A percentile compares a stretch with the other conserved stretches of the same genome.
These are phyloP conservation scores for Clarireedia monteithiana DNA, from an alignment of 2,329 filamentous ascomycete species.

Conservation along the genomic window DNA sequence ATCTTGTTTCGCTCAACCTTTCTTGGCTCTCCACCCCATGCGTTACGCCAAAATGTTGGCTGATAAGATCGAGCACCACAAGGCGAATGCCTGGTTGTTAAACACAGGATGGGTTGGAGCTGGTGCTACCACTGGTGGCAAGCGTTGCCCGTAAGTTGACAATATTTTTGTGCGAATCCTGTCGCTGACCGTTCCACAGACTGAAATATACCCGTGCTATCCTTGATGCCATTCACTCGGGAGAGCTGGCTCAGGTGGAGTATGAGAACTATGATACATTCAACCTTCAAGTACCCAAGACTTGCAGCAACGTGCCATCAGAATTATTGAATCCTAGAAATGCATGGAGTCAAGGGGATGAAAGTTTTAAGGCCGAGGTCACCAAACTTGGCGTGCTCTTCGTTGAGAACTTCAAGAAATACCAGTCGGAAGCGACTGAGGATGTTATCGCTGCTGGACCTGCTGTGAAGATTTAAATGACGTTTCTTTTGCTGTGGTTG, in stretches of 20 bases:
- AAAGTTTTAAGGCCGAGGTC: slow-evolving; percentile 81
- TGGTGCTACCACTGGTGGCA: slow-evolving; percentile 82
- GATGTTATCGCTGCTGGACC: slow-evolving; percentile 68
- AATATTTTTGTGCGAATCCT: background rate
- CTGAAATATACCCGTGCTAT: slow-evolving; percentile 99
- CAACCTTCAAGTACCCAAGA: slow-evolving; percentile 92
- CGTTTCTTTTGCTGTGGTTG: background rate
- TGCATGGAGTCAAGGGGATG: slow-evolving; percentile 76
- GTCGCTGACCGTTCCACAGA: slow-evolving; percentile 18
- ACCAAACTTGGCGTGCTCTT: slow-evolving; percentile 86
- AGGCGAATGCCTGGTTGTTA: slow-evolving; percentile 94
- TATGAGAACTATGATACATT: slow-evolving; percentile 96
- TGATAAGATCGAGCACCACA: slow-evolving; percentile 93
- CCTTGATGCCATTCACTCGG: slow-evolving; percentile 94
- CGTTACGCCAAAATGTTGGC: slow-evolving; percentile 97
- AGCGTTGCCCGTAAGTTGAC: slow-evolving; percentile 68
- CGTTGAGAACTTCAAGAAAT: slow-evolving; percentile 97
- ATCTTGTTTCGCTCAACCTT: slow-evolving; percentile 97
- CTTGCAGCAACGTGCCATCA: slow-evolving; percentile 78
- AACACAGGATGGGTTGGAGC: slow-evolving; percentile 98
- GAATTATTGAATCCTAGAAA: slow-evolving; percentile 93
- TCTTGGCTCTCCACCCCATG: slow-evolving; percentile 98
- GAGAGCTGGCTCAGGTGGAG: slow-evolving; percentile 85
- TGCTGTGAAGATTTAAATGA: slow-evolving; percentile 16
- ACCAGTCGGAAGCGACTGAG: slow-evolving; percentile 72